Evolutionary conservation across 306 rosid genomes (phyloP).

Genomic region (Vicia sativa): DNA sequence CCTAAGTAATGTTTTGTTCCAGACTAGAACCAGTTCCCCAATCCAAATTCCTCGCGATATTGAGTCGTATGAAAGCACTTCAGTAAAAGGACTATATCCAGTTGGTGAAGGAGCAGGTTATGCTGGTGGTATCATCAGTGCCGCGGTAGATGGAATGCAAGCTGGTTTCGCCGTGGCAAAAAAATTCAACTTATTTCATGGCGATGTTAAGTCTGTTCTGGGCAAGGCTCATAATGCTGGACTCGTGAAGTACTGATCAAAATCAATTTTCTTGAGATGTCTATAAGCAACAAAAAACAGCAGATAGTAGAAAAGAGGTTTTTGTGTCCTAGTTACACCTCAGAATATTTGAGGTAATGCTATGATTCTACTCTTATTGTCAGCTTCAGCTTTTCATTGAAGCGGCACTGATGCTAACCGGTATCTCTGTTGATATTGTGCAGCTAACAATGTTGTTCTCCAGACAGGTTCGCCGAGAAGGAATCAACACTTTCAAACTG

Average conservation of each 20-base stretch:
- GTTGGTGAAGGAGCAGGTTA: conserved; percentile 99
- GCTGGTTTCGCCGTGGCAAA: conserved; percentile 89
- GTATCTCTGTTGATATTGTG: conserved; percentile 15
- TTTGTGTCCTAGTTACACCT: conserved; percentile 22
- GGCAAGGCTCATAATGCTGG: conserved; percentile 76
- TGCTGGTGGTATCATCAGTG: conserved; percentile 96
- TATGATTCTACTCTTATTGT: neutral
- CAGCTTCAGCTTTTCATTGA: conserved; percentile 4
- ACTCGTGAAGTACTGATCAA: conserved; percentile 64
- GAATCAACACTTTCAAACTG: conserved; percentile 16
- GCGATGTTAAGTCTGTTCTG: conserved; percentile 69
- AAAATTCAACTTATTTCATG: conserved; percentile 54
- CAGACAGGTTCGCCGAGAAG: conserved; percentile 10
- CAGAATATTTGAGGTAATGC: conserved; percentile 29
- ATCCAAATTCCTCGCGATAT: conserved; percentile 74
- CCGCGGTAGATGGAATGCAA: conserved; percentile 93
- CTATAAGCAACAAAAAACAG: neutral
- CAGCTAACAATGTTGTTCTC: conserved; percentile 28
- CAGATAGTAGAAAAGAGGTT: conserved; percentile 28
- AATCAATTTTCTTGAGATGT: conserved; percentile 26
- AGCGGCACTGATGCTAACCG: conserved; percentile 5
- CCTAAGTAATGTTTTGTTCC: conserved; percentile 37
- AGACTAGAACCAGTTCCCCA: conserved; percentile 98
- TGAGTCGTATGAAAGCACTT: conserved; percentile 80
- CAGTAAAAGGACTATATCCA: conserved; percentile 82